phyloP scores from a whole-genome alignment of 371 early-diverging fungal genomes.

The Lichtheimia ramosa region DNA sequence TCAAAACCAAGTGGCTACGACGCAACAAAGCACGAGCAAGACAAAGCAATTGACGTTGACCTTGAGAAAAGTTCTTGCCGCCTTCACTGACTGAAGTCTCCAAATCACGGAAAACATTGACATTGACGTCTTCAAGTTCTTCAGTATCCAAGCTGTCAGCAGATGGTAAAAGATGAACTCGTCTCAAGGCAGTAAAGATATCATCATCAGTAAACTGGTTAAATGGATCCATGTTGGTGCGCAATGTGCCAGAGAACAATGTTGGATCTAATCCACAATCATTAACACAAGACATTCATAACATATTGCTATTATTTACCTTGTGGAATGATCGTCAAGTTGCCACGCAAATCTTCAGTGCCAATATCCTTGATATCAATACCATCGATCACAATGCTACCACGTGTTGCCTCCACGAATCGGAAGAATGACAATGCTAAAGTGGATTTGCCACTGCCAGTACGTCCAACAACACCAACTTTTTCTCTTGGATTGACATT shows the following conservation, averaged over 20 bases:
- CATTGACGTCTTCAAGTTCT: slow-evolving; percentile 32
- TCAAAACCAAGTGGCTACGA: slow-evolving; percentile 38
- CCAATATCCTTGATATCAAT: slow-evolving; percentile 74
- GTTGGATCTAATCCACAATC: slow-evolving; percentile 53
- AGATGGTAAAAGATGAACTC: slow-evolving; percentile 51
- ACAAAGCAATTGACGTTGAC: slow-evolving; percentile 82
- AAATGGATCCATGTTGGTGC: slow-evolving; percentile 72
- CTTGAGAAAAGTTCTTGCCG: slow-evolving; percentile 81
- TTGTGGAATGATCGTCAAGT: slow-evolving; percentile 77
- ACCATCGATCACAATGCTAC: slow-evolving; percentile 72
- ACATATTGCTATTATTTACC: slow-evolving; percentile 8
- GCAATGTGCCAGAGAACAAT: slow-evolving; percentile 64
- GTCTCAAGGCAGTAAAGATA: slow-evolving; percentile 66
- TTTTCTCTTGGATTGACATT: slow-evolving; percentile 50
- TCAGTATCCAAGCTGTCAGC: slow-evolving; percentile 16
- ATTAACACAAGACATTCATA: neutral
- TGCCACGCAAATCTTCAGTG: slow-evolving; percentile 66
- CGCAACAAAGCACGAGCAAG: slow-evolving; percentile 77
- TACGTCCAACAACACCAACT: slow-evolving; percentile 69
- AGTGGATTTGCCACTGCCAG: slow-evolving; percentile 81
- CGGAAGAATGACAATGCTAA: slow-evolving; percentile 75
- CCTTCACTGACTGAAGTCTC: slow-evolving; percentile 54
- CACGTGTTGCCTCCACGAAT: slow-evolving; percentile 67
- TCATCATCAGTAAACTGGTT: slow-evolving; percentile 57
- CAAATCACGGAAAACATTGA: slow-evolving; percentile 46